A percentile compares a stretch with the other conserved stretches of the same genome.
These are phyloP conservation scores for Rhododendron molle DNA, from an alignment of 148 eudicot genomes.

Conservation along the genomic window DNA sequence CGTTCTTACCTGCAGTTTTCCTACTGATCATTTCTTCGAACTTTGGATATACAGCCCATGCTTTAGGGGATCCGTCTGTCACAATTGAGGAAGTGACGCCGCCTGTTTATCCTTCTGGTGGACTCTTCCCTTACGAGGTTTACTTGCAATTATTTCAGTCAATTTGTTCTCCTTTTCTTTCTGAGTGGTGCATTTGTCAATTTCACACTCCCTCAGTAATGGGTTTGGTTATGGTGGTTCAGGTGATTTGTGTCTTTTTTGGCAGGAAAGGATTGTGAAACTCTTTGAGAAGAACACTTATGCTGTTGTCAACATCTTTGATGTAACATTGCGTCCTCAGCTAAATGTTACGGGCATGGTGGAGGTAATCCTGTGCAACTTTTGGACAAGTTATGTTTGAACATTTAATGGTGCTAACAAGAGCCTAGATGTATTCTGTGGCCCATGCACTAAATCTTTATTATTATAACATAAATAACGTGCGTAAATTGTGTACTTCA, in stretches of 20 bases:
- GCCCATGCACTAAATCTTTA: background rate
- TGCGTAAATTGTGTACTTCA: background rate
- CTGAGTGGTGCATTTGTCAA: constrained; percentile 10
- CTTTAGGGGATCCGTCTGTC: constrained; percentile 88
- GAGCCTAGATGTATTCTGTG: background rate
- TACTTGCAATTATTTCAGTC: constrained; percentile 9
- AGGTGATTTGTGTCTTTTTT: constrained; percentile 53
- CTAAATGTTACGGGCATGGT: constrained; percentile 79
- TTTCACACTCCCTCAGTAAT: constrained; percentile 22
- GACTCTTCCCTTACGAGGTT: constrained; percentile 91
- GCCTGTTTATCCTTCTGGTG: constrained; percentile 56
- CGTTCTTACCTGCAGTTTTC: background rate
- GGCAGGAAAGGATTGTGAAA: constrained; percentile 85
- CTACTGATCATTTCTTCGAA: constrained; percentile 14
- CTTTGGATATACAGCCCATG: constrained; percentile 54
- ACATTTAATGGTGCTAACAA: background rate
- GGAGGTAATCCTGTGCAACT: constrained; percentile 55
- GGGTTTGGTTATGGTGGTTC: constrained; percentile 42
- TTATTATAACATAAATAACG: background rate
- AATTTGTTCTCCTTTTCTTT: background rate
- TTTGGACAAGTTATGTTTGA: background rate
- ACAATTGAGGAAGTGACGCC: constrained; percentile 91
- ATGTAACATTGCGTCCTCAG: constrained; percentile 93
- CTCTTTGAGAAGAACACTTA: constrained; percentile 96
- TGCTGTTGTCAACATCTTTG: constrained; percentile 96